phyloP scores from a whole-genome alignment of 768 basidiomycete species.

The Trametes cingulata region DNA sequence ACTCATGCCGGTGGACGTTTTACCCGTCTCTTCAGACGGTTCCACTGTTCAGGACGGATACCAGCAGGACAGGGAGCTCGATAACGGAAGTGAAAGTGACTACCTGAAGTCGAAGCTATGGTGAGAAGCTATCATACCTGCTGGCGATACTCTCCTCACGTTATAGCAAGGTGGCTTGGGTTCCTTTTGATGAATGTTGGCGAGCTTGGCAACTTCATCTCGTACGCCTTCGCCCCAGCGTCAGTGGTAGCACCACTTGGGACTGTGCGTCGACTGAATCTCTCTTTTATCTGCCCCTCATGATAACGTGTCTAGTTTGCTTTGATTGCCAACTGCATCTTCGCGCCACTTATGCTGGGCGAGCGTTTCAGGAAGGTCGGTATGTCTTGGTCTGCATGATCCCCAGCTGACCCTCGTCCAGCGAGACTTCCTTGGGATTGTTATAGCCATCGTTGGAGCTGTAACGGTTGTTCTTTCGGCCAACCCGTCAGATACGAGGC shows the following conservation, averaged over 20 bases:
- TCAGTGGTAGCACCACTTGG: constrained; percentile 94
- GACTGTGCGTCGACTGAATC: constrained; percentile 58
- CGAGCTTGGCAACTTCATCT: constrained; percentile 87
- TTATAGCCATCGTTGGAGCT: constrained; percentile 83
- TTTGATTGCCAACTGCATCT: constrained; percentile 92
- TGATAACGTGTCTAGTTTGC: constrained; percentile 57
- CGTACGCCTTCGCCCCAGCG: constrained; percentile 88
- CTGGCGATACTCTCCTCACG: neutral
- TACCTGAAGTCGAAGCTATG: constrained; percentile 87
- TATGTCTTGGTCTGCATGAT: neutral
- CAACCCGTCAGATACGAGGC: constrained; percentile 66
- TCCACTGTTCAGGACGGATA: neutral
- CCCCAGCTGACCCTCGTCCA: constrained; percentile 28
- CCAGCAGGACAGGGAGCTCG: constrained; percentile 15
- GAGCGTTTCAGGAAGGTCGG: constrained; percentile 80
- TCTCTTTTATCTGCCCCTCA: constrained; percentile 3
- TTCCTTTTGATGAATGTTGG: constrained; percentile 89
- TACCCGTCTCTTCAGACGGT: constrained; percentile 1
- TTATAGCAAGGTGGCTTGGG: constrained; percentile 74
- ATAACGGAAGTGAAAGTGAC: constrained; percentile 58
- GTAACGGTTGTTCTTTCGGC: constrained; percentile 89
- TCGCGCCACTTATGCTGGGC: constrained; percentile 82
- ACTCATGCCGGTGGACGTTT: constrained; percentile 22
- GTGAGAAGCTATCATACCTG: constrained; percentile 40
- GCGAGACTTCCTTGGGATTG: constrained; percentile 79